Evolutionary conservation across 192 early-diverging fungal genomes (phyloP).

Genomic region (Coemansia erecta): DNA sequence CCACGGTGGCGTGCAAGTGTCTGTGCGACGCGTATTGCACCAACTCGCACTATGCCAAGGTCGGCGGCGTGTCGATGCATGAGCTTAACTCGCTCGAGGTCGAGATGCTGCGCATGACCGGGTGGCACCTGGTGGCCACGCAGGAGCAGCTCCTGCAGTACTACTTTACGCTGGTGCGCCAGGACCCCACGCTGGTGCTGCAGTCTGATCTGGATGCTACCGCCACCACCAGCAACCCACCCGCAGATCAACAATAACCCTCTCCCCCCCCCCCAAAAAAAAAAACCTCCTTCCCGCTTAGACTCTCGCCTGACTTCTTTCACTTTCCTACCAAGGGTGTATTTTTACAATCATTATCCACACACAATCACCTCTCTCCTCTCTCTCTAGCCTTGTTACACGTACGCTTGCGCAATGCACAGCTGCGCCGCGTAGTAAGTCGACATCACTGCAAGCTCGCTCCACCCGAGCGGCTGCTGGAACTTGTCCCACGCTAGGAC

Average conservation of each 20-base stretch:
- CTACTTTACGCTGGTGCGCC: conserved; percentile 85
- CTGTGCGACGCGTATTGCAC: conserved; percentile 94
- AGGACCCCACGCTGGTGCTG: conserved; percentile 61
- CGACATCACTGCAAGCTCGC: conserved; percentile 38
- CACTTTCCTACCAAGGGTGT: background rate
- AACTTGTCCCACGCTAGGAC: conserved; percentile 48
- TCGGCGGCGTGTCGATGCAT: conserved; percentile 89
- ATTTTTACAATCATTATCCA: background rate
- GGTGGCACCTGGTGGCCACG: conserved; percentile 83
- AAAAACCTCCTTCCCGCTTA: background rate
- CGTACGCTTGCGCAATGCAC: conserved; percentile 29
- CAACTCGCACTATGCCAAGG: conserved; percentile 92
- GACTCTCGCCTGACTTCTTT: no score
- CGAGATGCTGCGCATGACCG: conserved; percentile 84
- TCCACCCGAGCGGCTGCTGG: conserved; percentile 18
- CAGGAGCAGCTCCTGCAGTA: conserved; percentile 85
- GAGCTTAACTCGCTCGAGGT: conserved; percentile 94
- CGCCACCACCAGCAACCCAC: background rate
- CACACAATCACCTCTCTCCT: background rate
- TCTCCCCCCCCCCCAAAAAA: background rate
- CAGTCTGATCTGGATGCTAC: conserved; percentile 19
- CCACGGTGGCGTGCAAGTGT: conserved; percentile 83
- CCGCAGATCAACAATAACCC: background rate
- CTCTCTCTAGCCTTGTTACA: background rate
- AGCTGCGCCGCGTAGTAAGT: conserved; percentile 51